Base-by-base conservation (phyloP, 371 early-diverging fungal species). In the Nematocida major region DNA sequence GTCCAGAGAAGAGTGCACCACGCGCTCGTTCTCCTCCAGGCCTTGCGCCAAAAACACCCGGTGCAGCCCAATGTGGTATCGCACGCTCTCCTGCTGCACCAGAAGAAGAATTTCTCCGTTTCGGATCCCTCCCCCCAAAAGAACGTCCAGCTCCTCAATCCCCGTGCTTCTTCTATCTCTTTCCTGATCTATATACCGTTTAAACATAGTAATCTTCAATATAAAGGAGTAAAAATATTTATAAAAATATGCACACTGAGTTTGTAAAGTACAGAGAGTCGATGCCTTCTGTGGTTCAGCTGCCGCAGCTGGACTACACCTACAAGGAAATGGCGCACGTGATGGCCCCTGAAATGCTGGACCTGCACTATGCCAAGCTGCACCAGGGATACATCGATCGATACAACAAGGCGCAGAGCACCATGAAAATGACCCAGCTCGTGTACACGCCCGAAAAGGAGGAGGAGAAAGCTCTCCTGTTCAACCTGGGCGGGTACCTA, bases 341-440 rank as follows among this genome's bases (percentile, higher is more conserved):
- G 7, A 73, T 73, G 62, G 28, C 4, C 4, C 11, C 13, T 22
- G 63, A 73, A 20, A 45, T 73, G 39, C 40, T 73, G 4, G 43
- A 40, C n/a, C 20, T 63, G 53, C 76, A 73, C 47, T 73, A 62
- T 30, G 24, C n/a, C 11, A 65, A 63, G 38, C 63, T 73, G 18
- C 76, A 73, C 61, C 76, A 65, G 24, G 65, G 65, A 24, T 73
- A 73, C 49, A 61, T 73, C 3, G 65, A 73, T 36, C 18, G 65
- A 45, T 73, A 73, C 76, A 73, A 73, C 34, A 48, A 57, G 67
- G 32, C 45, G 39, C 36, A 32, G 40, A 22, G 9, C 0, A 9
- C 7, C 9, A 45, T 5, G 47, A 34, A 42, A 11, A 24, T 30
- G 38, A 63, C 45, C 11, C 59, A 47, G 34, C 7, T 45, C 7